These are phyloP conservation scores for Microdochium bolleyi DNA, from an alignment of 2,329 filamentous ascomycete species.

Conservation along the genomic window DNA sequence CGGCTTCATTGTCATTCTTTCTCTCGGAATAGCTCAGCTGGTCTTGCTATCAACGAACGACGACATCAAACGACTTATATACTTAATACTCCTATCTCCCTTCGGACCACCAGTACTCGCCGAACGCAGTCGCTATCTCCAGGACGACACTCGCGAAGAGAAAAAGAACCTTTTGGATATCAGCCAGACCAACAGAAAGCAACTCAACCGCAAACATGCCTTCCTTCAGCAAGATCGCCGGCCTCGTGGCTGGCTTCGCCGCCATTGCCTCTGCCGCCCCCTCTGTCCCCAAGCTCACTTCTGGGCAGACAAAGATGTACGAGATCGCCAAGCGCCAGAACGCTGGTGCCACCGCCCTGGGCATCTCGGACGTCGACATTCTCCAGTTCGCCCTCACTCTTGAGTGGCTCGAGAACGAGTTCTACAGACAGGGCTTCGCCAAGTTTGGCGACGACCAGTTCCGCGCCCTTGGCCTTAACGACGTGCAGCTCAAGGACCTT, in stretches of 20 bases:
- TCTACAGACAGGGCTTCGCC: slow-evolving; percentile 64
- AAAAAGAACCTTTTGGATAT: slow-evolving; percentile 10
- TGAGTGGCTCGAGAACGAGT: slow-evolving; percentile 66
- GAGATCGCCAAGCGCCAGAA: slow-evolving; percentile 41
- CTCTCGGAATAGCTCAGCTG: slow-evolving; percentile 30
- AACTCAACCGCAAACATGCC: slow-evolving; percentile 25
- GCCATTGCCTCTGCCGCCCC: slow-evolving; percentile 39
- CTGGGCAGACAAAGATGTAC: slow-evolving; percentile 36
- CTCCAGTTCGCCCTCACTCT: slow-evolving; percentile 61
- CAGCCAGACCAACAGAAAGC: not conserved
- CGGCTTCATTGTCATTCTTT: slow-evolving; percentile 1
- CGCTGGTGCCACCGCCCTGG: slow-evolving; percentile 34
- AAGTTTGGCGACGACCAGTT: slow-evolving; percentile 61
- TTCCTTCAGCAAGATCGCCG: slow-evolving; percentile 34
- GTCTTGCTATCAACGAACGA: slow-evolving; percentile 20
- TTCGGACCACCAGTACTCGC: slow-evolving; percentile 2
- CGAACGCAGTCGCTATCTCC: not conserved
- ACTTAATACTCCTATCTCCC: slow-evolving; percentile 11
- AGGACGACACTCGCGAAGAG: slow-evolving; percentile 9
- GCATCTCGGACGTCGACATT: slow-evolving; percentile 45
- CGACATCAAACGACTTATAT: slow-evolving; percentile 4
- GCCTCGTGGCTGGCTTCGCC: slow-evolving; percentile 34
- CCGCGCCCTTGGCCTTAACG: slow-evolving; percentile 48
- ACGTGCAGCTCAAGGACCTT: slow-evolving; percentile 49
- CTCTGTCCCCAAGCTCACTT: slow-evolving; percentile 31